Base-by-base conservation (phyloP, 192 early-diverging fungal species). In the Linnemannia hyalina region DNA sequence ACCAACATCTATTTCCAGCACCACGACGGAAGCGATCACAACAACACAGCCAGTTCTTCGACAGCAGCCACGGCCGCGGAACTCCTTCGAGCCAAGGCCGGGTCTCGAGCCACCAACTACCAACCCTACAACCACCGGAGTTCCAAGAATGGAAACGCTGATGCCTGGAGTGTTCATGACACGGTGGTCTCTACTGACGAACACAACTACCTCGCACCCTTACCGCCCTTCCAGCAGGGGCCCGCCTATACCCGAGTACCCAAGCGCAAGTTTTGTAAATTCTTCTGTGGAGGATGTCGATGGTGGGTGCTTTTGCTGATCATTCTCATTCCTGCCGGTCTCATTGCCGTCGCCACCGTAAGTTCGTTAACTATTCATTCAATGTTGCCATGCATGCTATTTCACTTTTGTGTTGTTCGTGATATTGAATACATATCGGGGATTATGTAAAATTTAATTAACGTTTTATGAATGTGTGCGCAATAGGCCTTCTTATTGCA, bases 151-250 rank as follows among this genome's bases (percentile, higher is more conserved):
- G 78, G 78, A 63, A 55, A 69, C 16, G 71, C 26, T 13, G 83
- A 85, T 38, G 29, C 68, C 2, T 80, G 74, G 29, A 85, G 78
- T 60, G 60, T 36, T 6, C 69, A 77, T 32, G 83, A 71, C 2
- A 80, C 78, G 16, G 78, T 77, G 35, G 70, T 63, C 10, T 32
- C 44, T 0, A 42, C 74, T 20, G 84, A 78, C 57, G 84, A 81
- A 40, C 79, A 86, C 46, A 86, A 81, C 32, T 86, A 86, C 40
- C 74, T 86, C 6, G 75, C 84, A 6, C 84, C 84, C 3, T 40
- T 86, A 32, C 84, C 79, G 6, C 84, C 84, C 6, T 86, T 86
- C 46, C 84, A 86, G 36, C 46, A 70, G 38, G 84, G 84, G 0
- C 84, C 84, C 3, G 84, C 84, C 0, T 86, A 86, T n/a, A 55